Base-by-base conservation (phyloP, 1,284 basidiomycete species). In the Cerioporus squamosus region DNA sequence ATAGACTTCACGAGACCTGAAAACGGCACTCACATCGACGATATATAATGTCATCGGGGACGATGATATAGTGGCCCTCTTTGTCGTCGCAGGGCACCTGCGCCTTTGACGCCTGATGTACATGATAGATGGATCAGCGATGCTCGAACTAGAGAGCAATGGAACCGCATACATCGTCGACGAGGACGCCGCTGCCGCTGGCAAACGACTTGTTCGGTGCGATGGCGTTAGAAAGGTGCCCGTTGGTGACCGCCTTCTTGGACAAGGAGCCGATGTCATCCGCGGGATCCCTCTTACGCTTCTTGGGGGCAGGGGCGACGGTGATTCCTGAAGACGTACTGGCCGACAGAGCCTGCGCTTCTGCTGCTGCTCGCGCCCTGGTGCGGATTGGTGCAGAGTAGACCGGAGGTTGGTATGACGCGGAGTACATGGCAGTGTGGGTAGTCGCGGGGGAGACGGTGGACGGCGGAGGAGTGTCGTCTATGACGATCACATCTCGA, bases 1-100 rank as follows among this genome's bases (percentile, higher is more conserved):
- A 50, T 38, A 18, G 42, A 50, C 26, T 22, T 36, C 57, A 23
- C 38, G 46, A 44, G 50, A 53, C 57, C 52, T 42, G 57, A 57
- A n/a, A 57, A 29, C 22, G 50, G 33, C 29, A 79, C 88, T 68
- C 75, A 94, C 94, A 95, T 72, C 91, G 87, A 65, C 82, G 82
- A 72, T 87, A 83, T 65, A 97, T 93, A 67, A 95, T 81, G 76
- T 96, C 94, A 75, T 94, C 91, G 45, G 90, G 88, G 62, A 90
- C 88, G 72, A 97, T 91, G 70, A 97, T 94, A 74, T 96, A 97
- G 76, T 97, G 95, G 23, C 94, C 94, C 73, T 97, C 94, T 75
- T 95, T 91, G 79, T 97, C 94, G 72, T 97, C 94, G 77, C 93
- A 96, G 54, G 90, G 79, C 55, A 83, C 78, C 58, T 81, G 75